Conservation (phyloP, 2,329 filamentous ascomycete genomes). For the Pestalotiopsis sp. region DNA sequence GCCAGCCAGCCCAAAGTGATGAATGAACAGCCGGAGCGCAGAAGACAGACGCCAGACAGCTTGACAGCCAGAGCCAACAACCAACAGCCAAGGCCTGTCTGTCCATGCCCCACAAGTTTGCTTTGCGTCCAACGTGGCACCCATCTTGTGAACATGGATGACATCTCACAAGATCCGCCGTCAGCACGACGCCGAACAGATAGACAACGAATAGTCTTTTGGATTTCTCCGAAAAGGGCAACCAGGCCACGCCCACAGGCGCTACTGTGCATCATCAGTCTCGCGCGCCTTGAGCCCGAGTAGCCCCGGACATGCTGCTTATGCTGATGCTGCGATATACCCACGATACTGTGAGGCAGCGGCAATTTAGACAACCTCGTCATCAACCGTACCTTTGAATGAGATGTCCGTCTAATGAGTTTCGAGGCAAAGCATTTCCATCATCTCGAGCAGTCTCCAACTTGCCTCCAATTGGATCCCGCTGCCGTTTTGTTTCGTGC, state of each 20-base stretch:
- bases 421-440: background rate
- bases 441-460: background rate
- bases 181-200: no score
- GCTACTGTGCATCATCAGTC: background rate
- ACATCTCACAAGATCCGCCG: background rate
- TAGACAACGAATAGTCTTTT: background rate
- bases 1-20: background rate
- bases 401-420: no score
- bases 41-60: background rate
- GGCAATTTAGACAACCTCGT: background rate
- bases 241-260: background rate
- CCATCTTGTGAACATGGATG: background rate
- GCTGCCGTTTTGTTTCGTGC: background rate
- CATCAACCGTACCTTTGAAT: background rate
- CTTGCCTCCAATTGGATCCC: background rate
- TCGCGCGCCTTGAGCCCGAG: background rate
- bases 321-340: no score
- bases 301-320: background rate
- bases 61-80: background rate
- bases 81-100: background rate
- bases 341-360: background rate
- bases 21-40: no score
- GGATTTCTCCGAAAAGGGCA: background rate
- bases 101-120: background rate
- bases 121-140: background rate